Evolutionary conservation across 2,329 filamentous ascomycete species (phyloP).

Genomic region (Monosporascus ibericus): DNA sequence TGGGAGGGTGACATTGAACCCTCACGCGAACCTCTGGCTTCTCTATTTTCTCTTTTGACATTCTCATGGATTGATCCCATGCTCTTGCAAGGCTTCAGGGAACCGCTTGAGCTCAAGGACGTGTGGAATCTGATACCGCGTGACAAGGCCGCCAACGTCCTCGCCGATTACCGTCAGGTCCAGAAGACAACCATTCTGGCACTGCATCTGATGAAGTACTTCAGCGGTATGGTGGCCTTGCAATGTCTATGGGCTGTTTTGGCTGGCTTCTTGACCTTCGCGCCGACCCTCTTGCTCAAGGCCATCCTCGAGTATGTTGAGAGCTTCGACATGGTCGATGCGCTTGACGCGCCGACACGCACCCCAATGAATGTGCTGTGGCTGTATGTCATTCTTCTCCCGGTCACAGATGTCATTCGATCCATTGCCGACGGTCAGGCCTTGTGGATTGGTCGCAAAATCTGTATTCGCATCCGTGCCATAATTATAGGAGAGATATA

Average conservation of each 20-base stretch:
- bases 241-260: constrained; percentile 78
- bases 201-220: constrained; percentile 78
- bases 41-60: constrained; percentile 78
- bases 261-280: constrained; percentile 79
- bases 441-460: constrained; percentile 87
- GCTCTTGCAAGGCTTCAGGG: constrained; percentile 81
- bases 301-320: constrained; percentile 94
- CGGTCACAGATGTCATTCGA: constrained; percentile 73
- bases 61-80: constrained; percentile 90
- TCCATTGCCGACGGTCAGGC: constrained; percentile 81
- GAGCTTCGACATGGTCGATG: constrained; percentile 52
- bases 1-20: constrained; percentile 86
- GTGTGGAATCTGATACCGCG: constrained; percentile 89
- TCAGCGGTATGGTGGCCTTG: constrained; percentile 66
- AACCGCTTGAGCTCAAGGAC: constrained; percentile 73
- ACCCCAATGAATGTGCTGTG: constrained; percentile 81
- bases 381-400: constrained; percentile 90
- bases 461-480: constrained; percentile 86
- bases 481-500: constrained; percentile 98
- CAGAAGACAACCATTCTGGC: constrained; percentile 76
- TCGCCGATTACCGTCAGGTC: constrained; percentile 76
- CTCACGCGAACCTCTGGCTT: constrained; percentile 79
- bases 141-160: constrained; percentile 78
- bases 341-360: too few species aligned
- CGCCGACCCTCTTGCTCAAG: constrained; percentile 83